Evolutionary conservation across 805 yeast species (phyloP).

Genomic region (Yarrowia yakushimensis): DNA sequence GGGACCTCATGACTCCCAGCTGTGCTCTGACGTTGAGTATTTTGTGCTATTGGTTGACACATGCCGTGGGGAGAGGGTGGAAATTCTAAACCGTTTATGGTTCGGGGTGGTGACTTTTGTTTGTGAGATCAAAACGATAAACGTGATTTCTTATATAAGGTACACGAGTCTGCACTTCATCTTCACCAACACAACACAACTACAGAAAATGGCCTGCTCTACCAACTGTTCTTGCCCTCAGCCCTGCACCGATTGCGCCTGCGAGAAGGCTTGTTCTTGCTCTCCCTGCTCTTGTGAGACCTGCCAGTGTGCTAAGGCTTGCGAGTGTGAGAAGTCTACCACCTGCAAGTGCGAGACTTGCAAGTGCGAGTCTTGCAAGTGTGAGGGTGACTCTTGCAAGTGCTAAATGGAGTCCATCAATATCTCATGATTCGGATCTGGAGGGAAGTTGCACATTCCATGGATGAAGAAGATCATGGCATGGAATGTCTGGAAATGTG

Average conservation of each 20-base stretch:
- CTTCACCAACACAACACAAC: neutral
- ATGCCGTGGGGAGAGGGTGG: neutral
- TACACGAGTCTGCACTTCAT: neutral
- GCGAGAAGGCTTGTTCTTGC: conserved; percentile 19
- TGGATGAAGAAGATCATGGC: neutral
- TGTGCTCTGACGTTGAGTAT: conserved; percentile 8
- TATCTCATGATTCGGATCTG: neutral
- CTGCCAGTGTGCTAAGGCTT: conserved; percentile 20
- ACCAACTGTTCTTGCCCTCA: conserved; percentile 26
- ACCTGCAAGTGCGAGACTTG: conserved; percentile 23
- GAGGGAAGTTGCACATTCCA: too few species aligned
- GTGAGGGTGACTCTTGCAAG: conserved; percentile 25
- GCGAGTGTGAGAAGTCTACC: conserved; percentile 19
- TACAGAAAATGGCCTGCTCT: conserved; percentile 22
- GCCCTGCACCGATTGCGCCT: conserved; percentile 23
- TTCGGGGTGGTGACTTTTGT: conserved; percentile 8
- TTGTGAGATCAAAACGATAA: neutral
- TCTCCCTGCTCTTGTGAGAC: conserved; percentile 13
- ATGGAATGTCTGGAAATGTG: neutral
- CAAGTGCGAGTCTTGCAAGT: conserved; percentile 24
- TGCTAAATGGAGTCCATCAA: neutral
- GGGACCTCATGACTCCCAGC: too few species aligned
- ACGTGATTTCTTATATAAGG: neutral
- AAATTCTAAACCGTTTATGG: neutral
- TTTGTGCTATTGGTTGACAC: conserved; percentile 8